Conservation (phyloP, 139 green algal genomes). For the Chlorella ohadii region DNA sequence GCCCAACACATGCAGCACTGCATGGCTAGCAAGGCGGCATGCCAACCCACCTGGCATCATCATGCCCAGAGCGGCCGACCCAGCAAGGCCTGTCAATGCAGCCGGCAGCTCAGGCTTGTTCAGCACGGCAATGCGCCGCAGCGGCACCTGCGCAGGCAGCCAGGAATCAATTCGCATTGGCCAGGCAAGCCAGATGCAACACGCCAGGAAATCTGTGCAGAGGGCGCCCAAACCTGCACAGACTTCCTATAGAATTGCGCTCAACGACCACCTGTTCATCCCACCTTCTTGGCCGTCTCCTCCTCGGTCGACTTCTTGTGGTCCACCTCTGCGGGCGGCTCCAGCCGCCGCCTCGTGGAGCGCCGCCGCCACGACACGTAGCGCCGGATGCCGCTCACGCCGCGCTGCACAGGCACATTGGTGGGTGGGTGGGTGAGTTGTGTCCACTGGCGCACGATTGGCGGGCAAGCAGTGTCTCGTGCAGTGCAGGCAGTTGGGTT, state of each 20-base stretch:
- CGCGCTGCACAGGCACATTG: constrained; percentile 1
- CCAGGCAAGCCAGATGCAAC: too few relatives aligned
- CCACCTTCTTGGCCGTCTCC: constrained; percentile 31
- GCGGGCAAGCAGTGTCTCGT: too few relatives aligned
- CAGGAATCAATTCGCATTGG: too few relatives aligned
- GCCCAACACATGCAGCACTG: too few relatives aligned
- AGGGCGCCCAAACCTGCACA: too few relatives aligned
- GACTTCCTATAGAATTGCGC: too few relatives aligned
- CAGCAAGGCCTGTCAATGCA: constrained; percentile 50
- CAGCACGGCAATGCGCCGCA: constrained; percentile 57
- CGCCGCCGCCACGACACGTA: constrained; percentile 15
- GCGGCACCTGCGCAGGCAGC: constrained; percentile 42
- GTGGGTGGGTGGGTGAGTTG: too few relatives aligned
- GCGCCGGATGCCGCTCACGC: background rate
- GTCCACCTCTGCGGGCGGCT: background rate
- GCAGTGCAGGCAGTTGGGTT: too few relatives aligned
- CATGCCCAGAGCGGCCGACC: constrained; percentile 53
- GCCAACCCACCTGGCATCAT: constrained; percentile 71
- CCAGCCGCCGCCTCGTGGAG: background rate
- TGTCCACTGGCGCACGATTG: too few relatives aligned
- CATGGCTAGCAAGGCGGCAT: too few relatives aligned
- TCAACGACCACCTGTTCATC: too few relatives aligned
- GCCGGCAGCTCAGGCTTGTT: constrained; percentile 67
- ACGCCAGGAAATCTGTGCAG: too few relatives aligned
- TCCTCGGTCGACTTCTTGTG: constrained; percentile 3